Conservation (phyloP, 139 green algal species). For the Volvox reticuliferus region DNA sequence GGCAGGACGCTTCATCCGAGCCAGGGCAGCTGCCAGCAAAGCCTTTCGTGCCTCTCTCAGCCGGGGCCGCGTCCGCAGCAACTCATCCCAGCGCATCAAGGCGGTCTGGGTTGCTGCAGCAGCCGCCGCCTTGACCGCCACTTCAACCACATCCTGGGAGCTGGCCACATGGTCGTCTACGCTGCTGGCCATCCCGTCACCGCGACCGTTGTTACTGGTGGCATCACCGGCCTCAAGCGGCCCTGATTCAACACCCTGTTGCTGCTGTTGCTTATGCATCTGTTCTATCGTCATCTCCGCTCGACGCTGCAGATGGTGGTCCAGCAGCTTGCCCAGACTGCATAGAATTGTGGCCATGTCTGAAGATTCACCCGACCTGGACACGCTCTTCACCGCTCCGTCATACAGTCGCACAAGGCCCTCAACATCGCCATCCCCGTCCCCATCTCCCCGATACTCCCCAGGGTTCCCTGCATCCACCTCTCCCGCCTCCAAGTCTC, state of each 20-base stretch:
- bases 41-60: neutral
- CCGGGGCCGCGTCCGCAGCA: neutral
- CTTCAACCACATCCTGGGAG: neutral
- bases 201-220: neutral
- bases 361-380: neutral
- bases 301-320: neutral
- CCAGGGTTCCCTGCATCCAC: no score
- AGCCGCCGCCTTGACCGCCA: neutral
- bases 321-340: slow-evolving; percentile 22
- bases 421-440: neutral
- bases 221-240: neutral
- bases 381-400: neutral
- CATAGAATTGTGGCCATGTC: neutral
- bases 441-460: no score
- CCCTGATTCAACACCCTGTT: neutral
- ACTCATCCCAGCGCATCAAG: neutral
- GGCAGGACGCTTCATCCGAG: neutral
- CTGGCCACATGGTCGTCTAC: neutral
- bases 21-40: neutral
- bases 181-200: no score
- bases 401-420: neutral
- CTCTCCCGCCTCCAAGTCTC: neutral
- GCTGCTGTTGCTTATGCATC: no score
- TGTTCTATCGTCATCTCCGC: neutral
- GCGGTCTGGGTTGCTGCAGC: neutral